Percentiles rank a stretch among this genome's conserved stretches.
phyloP scores from a whole-genome alignment of 306 rosid species.

The Adenanthera pavonina region DNA sequence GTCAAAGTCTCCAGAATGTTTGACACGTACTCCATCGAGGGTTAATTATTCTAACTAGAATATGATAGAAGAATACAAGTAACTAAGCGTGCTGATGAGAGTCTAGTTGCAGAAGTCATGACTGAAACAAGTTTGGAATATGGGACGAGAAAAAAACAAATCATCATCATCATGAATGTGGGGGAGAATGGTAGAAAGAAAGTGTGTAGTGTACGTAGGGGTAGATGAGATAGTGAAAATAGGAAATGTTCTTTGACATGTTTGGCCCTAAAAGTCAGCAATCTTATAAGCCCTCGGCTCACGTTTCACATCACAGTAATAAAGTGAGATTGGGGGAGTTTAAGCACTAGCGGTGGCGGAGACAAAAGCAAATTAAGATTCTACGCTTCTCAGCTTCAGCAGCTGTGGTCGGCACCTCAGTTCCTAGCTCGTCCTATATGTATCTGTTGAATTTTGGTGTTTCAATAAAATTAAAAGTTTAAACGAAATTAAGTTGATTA shows the following conservation, averaged over 20 bases:
- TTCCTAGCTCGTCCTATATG: not conserved
- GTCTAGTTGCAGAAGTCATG: not conserved
- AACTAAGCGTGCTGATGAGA: not conserved
- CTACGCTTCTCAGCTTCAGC: constrained; percentile 50
- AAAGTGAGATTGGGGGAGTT: not conserved
- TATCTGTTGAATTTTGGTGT: too few species aligned
- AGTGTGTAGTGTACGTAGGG: not conserved
- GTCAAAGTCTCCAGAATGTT: not conserved
- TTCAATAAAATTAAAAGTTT: too few species aligned
- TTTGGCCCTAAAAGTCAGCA: constrained; percentile 47
- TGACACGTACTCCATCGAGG: not conserved
- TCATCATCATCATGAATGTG: constrained; percentile 18
- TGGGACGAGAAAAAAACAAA: not conserved
- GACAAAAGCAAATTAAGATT: constrained; percentile 39
- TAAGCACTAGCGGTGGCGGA: not conserved
- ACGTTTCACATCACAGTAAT: not conserved
- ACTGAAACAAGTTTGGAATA: not conserved
- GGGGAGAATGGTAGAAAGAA: too few species aligned
- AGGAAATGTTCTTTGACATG: constrained; percentile 36
- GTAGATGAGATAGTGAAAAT: constrained; percentile 26
- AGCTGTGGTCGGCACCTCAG: constrained; percentile 34
- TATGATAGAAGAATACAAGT: not conserved
- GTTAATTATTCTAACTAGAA: not conserved
- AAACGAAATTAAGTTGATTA: too few species aligned
- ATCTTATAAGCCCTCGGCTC: constrained; percentile 4